phyloP scores from a whole-genome alignment of 176 grass and related monocot species.

The Hsuehochloa calcarea region DNA sequence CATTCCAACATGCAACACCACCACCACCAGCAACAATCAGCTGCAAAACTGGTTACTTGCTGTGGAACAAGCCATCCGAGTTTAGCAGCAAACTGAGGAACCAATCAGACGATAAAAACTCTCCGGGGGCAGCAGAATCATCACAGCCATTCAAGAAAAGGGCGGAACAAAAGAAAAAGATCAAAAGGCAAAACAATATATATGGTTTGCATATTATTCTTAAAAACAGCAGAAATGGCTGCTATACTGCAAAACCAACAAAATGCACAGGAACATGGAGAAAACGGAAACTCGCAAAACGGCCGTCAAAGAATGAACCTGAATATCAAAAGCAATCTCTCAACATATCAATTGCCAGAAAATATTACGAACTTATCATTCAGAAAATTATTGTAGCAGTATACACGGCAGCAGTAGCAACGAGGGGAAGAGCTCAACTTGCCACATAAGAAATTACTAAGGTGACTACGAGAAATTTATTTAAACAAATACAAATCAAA shows the following conservation, averaged over 20 bases:
- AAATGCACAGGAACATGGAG: background rate
- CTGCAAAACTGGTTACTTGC: background rate
- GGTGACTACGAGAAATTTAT: no score
- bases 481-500: no score
- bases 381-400: no score
- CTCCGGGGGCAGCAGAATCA: background rate
- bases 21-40: background rate
- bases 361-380: background rate
- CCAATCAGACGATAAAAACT: background rate
- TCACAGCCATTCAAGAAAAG: slow-evolving; percentile 3
- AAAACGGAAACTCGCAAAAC: background rate
- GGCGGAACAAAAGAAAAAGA: background rate
- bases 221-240: background rate
- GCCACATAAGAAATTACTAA: no score
- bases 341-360: background rate
- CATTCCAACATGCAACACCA: background rate
- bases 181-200: background rate
- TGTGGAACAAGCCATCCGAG: slow-evolving; percentile 5
- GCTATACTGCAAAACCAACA: background rate
- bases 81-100: background rate
- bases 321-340: background rate
- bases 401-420: no score
- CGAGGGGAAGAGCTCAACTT: no score
- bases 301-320: background rate
- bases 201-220: background rate